Evolutionary conservation across 495 filamentous ascomycete species (phyloP), one percentile per base, ranked within the genome.

Genomic region (Neurospora sp.): DNA sequence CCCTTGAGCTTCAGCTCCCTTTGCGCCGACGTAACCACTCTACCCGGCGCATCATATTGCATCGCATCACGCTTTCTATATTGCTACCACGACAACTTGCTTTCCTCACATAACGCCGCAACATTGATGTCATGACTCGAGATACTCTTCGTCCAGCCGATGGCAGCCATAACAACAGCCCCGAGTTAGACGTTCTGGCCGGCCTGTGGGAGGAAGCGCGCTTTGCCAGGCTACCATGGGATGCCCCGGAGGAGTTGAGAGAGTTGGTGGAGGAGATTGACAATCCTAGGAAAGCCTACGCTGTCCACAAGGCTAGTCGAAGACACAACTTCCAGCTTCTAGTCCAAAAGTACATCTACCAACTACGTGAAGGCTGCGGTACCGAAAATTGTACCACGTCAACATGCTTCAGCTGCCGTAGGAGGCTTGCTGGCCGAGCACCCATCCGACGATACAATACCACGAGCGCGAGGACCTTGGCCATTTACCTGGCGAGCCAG

Each of bases 291-390:
- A 80, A 82, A 47, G 82, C 87, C 35, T 87, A 89, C 70, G 81
- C 83, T 45, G 80, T 88, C 38, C 79, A 87, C 74, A 83, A 80
- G 70, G 86, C 85, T 5, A 85, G 79, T 53, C 83, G 86, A 12
- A 81, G 87, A 16, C 86, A 88, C 70, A 80, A 83, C 70, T 85
- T 89, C 69, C 86, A 89, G 73, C 74, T 80, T 20, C 76, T 88
- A n/a, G 84, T 89, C 38, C 85, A 88, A 72, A 86, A 81, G 86
- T 96, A 92, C 78, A 91, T 94, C 73, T 83, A 86, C 22, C 94
- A 97, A 82, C 86, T 97, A n/a, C 87, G 93, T 42, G 87, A 94
- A 72, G 94, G 94, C 71, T 97, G 94, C 77, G 85, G 88, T 68
- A 86, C 88, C 69, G 82, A 85, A n/a, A 80, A 83, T 59, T 97